Evolutionary conservation across 129 eudicot genomes (phyloP), one percentile per base, ranked within the genome.

Genomic region (Flaveria ramosissima): DNA sequence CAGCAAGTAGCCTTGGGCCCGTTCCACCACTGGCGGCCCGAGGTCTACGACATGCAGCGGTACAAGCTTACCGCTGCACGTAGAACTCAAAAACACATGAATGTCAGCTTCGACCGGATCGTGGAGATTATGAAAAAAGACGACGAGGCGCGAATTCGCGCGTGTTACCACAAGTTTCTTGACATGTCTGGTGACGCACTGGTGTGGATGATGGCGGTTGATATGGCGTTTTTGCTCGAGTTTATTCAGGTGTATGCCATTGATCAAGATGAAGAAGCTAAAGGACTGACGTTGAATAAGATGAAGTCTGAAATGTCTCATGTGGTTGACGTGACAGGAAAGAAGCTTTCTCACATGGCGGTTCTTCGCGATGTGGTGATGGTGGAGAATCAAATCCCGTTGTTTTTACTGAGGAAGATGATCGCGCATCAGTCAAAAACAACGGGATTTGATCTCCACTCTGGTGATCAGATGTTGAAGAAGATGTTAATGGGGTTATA

Each of bases 381-480:
- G 90, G 88, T 89, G 1, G 95, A 89, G 74, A 89, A 89, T 75
- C 94, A 89, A 52, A 82, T 86, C 32, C 94, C 94, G 0, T 56
- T 90, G 50, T 87, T 88, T 72, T 13, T 78, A 1, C 12, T 90
- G 19, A 74, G 77, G 14, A 75, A 78, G 36, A 75, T 72, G 67
- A 12, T 89, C 78, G 81, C 64, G 24, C 36, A 74, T 30, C 75
- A 48, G 24, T 15, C 26, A 0, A 71, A 0, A 7, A 43, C 0
- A 61, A 61, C 19, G 6, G 2, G 1, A 2, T 41, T 41, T 13
- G 17, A 61, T 11, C 9, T 27, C 0, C 78, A 81, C 20, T 8
- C 64, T 0, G 84, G 88, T 0, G 84, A 85, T 24, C 72, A 71
- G 9, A 65, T 53, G n/a, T 51, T 91, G 67, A 53, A 46, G n/a